These are phyloP conservation scores for Populus nigra DNA, from an alignment of 345 rosid species.

Conservation along the genomic window DNA sequence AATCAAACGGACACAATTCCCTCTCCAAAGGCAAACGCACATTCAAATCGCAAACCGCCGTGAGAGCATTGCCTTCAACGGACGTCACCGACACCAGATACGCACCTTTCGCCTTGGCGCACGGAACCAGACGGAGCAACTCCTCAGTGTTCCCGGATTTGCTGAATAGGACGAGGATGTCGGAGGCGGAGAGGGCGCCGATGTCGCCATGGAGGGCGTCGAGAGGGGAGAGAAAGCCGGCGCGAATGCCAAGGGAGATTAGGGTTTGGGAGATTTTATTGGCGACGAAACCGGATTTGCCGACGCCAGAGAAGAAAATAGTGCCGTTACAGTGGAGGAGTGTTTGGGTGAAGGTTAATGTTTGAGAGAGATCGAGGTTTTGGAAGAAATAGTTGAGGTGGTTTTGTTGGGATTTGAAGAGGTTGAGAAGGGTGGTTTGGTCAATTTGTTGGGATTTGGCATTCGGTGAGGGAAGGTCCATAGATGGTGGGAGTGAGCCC, in stretches of 20 bases:
- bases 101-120: constrained; percentile 74
- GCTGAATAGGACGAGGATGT: constrained; percentile 71
- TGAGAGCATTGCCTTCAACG: constrained; percentile 63
- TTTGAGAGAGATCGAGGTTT: constrained; percentile 66
- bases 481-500: constrained; percentile 43
- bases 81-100: constrained; percentile 79
- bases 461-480: constrained; percentile 24
- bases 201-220: constrained; percentile 97
- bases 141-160: constrained; percentile 90
- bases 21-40: constrained; percentile 83
- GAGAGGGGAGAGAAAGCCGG: constrained; percentile 76
- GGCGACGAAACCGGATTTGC: constrained; percentile 94
- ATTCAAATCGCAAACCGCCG: constrained; percentile 64
- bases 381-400: constrained; percentile 90
- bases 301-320: constrained; percentile 89
- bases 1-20: constrained; percentile 88
- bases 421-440: constrained; percentile 52
- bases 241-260: constrained; percentile 68
- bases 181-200: constrained; percentile 54
- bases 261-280: constrained; percentile 90
- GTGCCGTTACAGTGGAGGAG: constrained; percentile 66
- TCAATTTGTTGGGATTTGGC: constrained; percentile 30
- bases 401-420: constrained; percentile 87
- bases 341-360: constrained; percentile 63
- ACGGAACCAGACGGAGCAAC: constrained; percentile 83